Percentiles rank a stretch among this genome's conserved stretches.
Conservation (phyloP, 1,139 yeast species). For the Lodderomyces beijingensis region DNA sequence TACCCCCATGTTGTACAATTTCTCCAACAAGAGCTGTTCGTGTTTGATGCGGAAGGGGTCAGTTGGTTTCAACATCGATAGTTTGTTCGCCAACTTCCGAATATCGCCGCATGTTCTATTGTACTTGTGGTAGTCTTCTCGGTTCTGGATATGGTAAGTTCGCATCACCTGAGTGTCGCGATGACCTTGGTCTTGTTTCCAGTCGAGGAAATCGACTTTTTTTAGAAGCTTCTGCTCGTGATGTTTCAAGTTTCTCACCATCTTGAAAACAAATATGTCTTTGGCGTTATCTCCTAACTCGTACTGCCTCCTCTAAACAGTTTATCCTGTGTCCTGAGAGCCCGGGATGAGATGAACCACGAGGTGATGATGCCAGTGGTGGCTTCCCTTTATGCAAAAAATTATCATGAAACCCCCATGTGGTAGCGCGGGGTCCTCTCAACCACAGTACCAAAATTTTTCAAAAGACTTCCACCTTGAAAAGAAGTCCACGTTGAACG, state of each 20-base stretch:
- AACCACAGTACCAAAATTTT: no score
- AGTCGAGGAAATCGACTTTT: conserved; percentile 94
- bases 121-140: conserved; percentile 94
- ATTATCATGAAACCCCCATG: no score
- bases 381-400: no score
- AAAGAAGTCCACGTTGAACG: no score
- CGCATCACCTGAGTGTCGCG: conserved; percentile 95
- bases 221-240: conserved; percentile 93
- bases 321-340: no score
- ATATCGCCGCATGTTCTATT: conserved; percentile 89
- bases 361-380: no score
- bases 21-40: conserved; percentile 81
- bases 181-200: conserved; percentile 96
- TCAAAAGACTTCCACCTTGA: no score
- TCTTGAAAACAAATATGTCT: no score
- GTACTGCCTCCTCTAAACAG: no score
- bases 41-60: conserved; percentile 86
- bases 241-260: conserved; percentile 90
- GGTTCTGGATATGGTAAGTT: conserved; percentile 85
- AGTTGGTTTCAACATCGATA: conserved; percentile 77
- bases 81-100: conserved; percentile 77
- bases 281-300: no score
- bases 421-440: no score
- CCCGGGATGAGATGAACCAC: no score
- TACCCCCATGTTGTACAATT: conserved; percentile 83